Percentiles rank a stretch among this genome's conserved stretches.
phyloP scores from a whole-genome alignment of 805 yeast species.

The Kodamaea hsintzibuensis region DNA sequence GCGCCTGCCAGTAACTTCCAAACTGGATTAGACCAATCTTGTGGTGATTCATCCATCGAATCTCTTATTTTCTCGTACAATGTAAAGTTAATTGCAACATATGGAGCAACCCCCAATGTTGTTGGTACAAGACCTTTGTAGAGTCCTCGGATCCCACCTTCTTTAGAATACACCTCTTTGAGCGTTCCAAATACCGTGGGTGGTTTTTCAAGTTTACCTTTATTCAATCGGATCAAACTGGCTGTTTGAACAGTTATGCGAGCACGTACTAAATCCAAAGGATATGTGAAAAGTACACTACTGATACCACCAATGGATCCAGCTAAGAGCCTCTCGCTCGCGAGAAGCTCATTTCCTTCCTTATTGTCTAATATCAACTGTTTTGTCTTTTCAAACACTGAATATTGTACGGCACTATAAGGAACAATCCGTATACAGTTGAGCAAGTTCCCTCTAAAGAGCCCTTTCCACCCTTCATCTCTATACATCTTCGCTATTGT shows the following conservation, averaged over 20 bases:
- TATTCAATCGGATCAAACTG: slow-evolving; percentile 47
- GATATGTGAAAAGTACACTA: slow-evolving; percentile 84
- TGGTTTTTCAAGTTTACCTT: slow-evolving; percentile 50
- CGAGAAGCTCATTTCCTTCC: slow-evolving; percentile 40
- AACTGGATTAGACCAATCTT: slow-evolving; percentile 44
- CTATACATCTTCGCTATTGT: slow-evolving; percentile 77
- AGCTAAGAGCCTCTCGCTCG: slow-evolving; percentile 61
- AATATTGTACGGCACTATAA: slow-evolving; percentile 91
- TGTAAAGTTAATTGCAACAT: slow-evolving; percentile 90
- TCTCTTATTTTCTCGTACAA: slow-evolving; percentile 82
- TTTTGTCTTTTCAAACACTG: slow-evolving; percentile 72
- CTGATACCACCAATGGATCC: slow-evolving; percentile 83
- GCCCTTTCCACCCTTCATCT: slow-evolving; percentile 91
- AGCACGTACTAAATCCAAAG: slow-evolving; percentile 88
- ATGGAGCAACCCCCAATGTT: slow-evolving; percentile 91
- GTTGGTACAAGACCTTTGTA: slow-evolving; percentile 92
- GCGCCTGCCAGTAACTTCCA: slow-evolving; percentile 81
- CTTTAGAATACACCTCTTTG: slow-evolving; percentile 59
- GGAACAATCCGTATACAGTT: slow-evolving; percentile 92
- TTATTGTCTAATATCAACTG: slow-evolving; percentile 29
- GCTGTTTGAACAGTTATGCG: slow-evolving; percentile 90
- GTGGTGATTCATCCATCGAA: slow-evolving; percentile 35
- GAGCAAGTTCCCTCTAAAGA: slow-evolving; percentile 86
- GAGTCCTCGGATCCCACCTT: slow-evolving; percentile 79
- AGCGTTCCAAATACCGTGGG: slow-evolving; percentile 72